These are phyloP conservation scores for Lecanicillium sp. DNA, from an alignment of 2,329 filamentous ascomycete genomes.

Conservation along the genomic window DNA sequence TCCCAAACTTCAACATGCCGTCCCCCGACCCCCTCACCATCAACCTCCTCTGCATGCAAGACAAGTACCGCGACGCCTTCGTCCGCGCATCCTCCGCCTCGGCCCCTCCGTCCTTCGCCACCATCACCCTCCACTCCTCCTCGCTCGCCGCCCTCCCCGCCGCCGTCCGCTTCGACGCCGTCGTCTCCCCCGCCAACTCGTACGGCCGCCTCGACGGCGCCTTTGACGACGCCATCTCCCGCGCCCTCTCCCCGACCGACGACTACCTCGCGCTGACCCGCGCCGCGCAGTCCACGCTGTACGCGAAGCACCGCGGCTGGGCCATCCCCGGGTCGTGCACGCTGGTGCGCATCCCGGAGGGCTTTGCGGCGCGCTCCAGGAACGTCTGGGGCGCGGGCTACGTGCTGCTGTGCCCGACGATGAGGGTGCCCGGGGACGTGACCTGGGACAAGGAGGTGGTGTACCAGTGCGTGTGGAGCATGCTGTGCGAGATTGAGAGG, in stretches of 20 bases:
- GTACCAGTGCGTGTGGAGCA: slow-evolving; percentile 48
- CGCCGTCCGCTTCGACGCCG: slow-evolving; percentile 35
- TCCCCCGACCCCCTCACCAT: slow-evolving; percentile 7
- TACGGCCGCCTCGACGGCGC: slow-evolving; percentile 48
- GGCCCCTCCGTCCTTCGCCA: slow-evolving; percentile 25
- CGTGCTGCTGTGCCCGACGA: slow-evolving; percentile 47
- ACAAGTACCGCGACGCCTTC: slow-evolving; percentile 31
- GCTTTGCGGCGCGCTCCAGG: slow-evolving; percentile 25
- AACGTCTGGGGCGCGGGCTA: slow-evolving; percentile 37
- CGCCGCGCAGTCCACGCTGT: slow-evolving; percentile 38
- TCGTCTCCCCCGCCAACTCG: slow-evolving; percentile 50
- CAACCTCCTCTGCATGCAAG: slow-evolving; percentile 13
- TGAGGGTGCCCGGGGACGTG: slow-evolving; percentile 39
- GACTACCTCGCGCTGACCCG: slow-evolving; percentile 43
- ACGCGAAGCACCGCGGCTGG: slow-evolving; percentile 42
- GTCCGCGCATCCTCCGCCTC: slow-evolving; percentile 25
- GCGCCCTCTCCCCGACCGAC: slow-evolving; percentile 36
- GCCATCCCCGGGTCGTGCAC: slow-evolving; percentile 46
- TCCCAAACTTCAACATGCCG: too few relatives aligned
- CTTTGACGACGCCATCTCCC: slow-evolving; percentile 49
- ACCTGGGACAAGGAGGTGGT: slow-evolving; percentile 47
- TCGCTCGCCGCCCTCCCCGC: slow-evolving; percentile 32
- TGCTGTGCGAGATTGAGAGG: slow-evolving; percentile 42
- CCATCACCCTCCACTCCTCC: slow-evolving; percentile 32
- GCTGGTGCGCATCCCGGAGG: slow-evolving; percentile 36